Base-by-base conservation (phyloP, 441 rosid species). In the Populus trichocarpa region DNA sequence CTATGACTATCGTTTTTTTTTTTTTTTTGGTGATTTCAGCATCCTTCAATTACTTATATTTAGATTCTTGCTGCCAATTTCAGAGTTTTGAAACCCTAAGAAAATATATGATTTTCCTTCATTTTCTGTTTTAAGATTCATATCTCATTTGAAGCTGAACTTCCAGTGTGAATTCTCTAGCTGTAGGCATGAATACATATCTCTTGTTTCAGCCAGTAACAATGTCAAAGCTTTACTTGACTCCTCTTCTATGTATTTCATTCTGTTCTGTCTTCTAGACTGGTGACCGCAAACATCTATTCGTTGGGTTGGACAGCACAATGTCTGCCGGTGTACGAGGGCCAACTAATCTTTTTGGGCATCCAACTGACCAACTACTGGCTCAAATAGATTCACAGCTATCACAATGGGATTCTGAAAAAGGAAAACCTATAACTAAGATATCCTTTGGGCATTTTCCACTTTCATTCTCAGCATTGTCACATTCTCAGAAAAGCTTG, bases 361-460 rank as follows among this genome's bases (percentile, higher is more conserved):
- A 93, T 82, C 99, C 98, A 74, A 88, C 97, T 13, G 97, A 92
- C 71, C 84, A 92, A 73, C 84, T 96, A 71, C 85, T 96, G 78
- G 79, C 80, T 63, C 84, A 87, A 76, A 77, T 93, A 4, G 95
- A 88, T 84, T 81, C 83, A 5, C 87, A 89, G 67, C 87, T 96
- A 32, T 92, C 98, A 9, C 95, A 89, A 77, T 92, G 97, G 98
- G 90, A 92, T 77, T 80, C 87, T 72, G 84, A 83, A 70, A 70
- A 90, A 28, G 71, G 84, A 77, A 91, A 87, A 77, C 89, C 90
- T 65, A 85, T 90, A 53, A 90, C 95, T 67, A 96, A 95, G 89
- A 81, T 93, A 79, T 71, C 97, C 26, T 95, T 95, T 68, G 97
- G 99, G 79, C 99, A 95, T 86, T 95, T 93, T 77, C 98, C 97